These are phyloP conservation scores for Cercophora samala DNA, from an alignment of 495 filamentous ascomycete species.

Conservation along the genomic window DNA sequence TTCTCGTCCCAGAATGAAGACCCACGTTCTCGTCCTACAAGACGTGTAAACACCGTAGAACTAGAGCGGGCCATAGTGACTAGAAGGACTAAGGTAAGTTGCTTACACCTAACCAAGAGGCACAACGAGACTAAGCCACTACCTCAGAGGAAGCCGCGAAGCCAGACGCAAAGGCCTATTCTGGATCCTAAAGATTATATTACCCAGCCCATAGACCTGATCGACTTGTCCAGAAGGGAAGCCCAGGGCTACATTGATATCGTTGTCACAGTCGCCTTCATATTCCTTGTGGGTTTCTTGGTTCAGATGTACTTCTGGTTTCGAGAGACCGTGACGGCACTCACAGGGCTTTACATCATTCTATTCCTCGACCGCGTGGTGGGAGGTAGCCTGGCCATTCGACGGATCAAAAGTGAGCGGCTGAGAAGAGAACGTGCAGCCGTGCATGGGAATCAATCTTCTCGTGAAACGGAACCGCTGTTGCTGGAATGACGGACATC, in stretches of 20 bases:
- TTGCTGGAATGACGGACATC: too few relatives aligned
- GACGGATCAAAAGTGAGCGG: neutral
- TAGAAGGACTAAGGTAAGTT: neutral
- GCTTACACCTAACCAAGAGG: neutral
- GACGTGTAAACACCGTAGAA: neutral
- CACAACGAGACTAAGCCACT: neutral
- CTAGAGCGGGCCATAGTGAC: neutral
- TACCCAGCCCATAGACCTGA: neutral
- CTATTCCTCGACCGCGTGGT: neutral
- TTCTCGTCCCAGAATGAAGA: neutral
- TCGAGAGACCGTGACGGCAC: neutral
- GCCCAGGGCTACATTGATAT: neutral
- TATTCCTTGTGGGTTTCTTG: neutral
- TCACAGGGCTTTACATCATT: neutral
- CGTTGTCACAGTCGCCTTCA: neutral
- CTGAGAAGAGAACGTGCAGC: neutral
- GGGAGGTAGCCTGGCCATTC: neutral
- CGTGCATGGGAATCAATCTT: neutral
- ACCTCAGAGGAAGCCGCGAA: neutral
- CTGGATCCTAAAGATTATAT: neutral
- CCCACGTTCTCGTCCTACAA: neutral
- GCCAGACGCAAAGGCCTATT: neutral
- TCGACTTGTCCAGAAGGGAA: neutral
- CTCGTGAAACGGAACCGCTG: neutral
- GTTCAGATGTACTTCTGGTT: neutral